phyloP scores from a whole-genome alignment of 208 protist species.

The Leishmania turanica region DNA sequence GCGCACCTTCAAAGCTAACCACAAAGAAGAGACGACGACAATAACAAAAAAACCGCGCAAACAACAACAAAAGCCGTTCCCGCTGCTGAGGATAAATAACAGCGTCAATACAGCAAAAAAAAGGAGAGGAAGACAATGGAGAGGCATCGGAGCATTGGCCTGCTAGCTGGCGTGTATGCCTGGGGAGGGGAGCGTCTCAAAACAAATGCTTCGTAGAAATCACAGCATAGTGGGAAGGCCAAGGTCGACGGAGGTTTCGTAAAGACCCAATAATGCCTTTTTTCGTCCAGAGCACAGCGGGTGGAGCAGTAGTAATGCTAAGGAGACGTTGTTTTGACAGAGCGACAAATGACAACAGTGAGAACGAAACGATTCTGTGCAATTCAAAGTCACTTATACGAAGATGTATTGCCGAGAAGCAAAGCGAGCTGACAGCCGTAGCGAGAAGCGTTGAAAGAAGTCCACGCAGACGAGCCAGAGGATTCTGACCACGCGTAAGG shows the following conservation, averaged over 20 bases:
- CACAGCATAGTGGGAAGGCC: neutral
- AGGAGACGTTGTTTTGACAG: neutral
- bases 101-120: neutral
- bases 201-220: neutral
- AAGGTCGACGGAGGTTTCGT: neutral
- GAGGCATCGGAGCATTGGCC: neutral
- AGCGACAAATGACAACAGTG: neutral
- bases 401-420: conserved; percentile 1
- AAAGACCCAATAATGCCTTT: neutral
- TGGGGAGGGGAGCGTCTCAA: neutral
- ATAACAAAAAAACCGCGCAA: neutral
- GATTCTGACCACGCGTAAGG: conserved; percentile 41
- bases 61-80: neutral
- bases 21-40: neutral
- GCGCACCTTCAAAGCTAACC: neutral
- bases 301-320: neutral
- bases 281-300: neutral
- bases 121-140: neutral
- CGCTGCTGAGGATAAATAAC: neutral
- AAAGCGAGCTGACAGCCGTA: conserved; percentile 62
- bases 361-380: neutral
- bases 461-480: conserved; percentile 48
- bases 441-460: conserved; percentile 57
- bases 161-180: too few species aligned
- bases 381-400: neutral